Evolutionary conservation across 139 green algal genomes (phyloP).

Genomic region (Nannochloris sp.): DNA sequence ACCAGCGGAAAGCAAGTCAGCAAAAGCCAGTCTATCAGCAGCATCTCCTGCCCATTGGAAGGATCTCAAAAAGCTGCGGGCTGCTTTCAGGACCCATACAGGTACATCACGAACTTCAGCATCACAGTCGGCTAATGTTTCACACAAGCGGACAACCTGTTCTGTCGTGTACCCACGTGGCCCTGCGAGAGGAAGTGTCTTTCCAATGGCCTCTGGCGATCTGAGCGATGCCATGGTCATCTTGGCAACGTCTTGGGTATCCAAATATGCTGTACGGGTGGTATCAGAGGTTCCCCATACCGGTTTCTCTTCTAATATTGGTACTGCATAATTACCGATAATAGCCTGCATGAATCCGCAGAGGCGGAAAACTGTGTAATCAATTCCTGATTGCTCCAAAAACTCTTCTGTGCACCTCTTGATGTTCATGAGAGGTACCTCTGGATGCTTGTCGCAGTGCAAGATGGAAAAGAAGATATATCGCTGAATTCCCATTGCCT

Average conservation of each 20-base stretch:
- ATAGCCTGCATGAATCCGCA: slow-evolving; percentile 97
- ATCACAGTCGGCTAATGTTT: slow-evolving; percentile 67
- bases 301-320: slow-evolving; percentile 90
- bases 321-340: slow-evolving; percentile 97
- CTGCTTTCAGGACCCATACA: slow-evolving; percentile 76
- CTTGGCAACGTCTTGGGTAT: slow-evolving; percentile 80
- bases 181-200: slow-evolving; percentile 83
- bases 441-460: slow-evolving; percentile 86
- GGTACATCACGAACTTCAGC: slow-evolving; percentile 84
- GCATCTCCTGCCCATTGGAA: slow-evolving; percentile 91
- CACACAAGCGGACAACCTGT: slow-evolving; percentile 90
- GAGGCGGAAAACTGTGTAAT: slow-evolving; percentile 89
- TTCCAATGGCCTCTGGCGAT: slow-evolving; percentile 47
- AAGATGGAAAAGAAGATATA: slow-evolving; percentile 98
- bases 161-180: slow-evolving; percentile 80
- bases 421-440: slow-evolving; percentile 91
- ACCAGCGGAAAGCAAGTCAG: slow-evolving; percentile 79
- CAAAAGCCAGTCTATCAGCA: slow-evolving; percentile 87
- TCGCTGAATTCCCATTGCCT: slow-evolving; percentile 95
- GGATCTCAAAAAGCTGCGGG: slow-evolving; percentile 57
- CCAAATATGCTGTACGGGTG: slow-evolving; percentile 89
- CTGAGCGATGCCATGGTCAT: slow-evolving; percentile 76
- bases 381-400: slow-evolving; percentile 64
- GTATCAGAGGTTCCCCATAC: slow-evolving; percentile 95
- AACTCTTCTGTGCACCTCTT: slow-evolving; percentile 91